Conservation (phyloP, 345 rosid species). For the Kandelia obovata region DNA sequence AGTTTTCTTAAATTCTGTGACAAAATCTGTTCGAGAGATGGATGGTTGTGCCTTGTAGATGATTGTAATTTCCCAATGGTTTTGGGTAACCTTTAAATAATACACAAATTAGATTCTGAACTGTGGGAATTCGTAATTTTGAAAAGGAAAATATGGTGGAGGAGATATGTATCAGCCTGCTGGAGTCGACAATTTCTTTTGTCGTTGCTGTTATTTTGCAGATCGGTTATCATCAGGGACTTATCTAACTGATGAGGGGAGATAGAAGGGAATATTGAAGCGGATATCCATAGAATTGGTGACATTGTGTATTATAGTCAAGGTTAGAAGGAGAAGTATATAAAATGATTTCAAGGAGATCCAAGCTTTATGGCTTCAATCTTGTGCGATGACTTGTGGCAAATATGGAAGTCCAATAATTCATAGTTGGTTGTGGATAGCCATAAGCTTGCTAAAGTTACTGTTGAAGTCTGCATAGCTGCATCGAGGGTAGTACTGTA, state of each 20-base stretch:
- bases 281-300: not conserved
- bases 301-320: not conserved
- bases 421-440: not conserved
- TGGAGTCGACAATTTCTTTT: not conserved
- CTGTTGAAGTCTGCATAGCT: no score
- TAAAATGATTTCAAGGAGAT: not conserved
- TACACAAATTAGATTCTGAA: no score
- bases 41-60: no score
- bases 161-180: not conserved
- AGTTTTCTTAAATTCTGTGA: not conserved
- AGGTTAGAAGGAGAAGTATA: not conserved
- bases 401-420: not conserved
- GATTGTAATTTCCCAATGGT: no score
- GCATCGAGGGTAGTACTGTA: no score
- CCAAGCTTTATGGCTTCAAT: not conserved
- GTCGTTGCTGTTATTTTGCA: not conserved
- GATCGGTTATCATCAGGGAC: not conserved
- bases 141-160: not conserved
- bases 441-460: no score
- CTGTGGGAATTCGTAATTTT: not conserved
- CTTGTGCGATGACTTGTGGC: not conserved
- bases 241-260: not conserved
- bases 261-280: not conserved
- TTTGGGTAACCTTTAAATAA: no score
- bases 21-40: no score